These are phyloP conservation scores for Aureobasidium leucospermi DNA, from an alignment of 2,329 filamentous ascomycete genomes.

Conservation along the genomic window DNA sequence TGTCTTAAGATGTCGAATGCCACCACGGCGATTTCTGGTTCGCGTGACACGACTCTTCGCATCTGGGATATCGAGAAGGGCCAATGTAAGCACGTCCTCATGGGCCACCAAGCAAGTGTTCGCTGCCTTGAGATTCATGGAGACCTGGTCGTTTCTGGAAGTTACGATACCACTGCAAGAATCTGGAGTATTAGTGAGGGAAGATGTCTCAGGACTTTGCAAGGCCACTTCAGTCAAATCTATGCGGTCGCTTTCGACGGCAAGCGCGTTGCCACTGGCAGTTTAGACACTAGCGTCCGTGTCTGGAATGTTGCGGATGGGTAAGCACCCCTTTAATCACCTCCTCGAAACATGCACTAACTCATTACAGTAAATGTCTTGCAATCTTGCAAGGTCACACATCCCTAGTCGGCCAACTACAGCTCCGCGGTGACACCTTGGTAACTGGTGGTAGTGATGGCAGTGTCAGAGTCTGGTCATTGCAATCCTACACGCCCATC, in stretches of 20 bases:
- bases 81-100: slow-evolving; percentile 80
- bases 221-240: slow-evolving; percentile 96
- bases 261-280: slow-evolving; percentile 85
- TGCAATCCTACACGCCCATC: slow-evolving; percentile 83
- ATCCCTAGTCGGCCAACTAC: slow-evolving; percentile 88
- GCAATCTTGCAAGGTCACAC: slow-evolving; percentile 95
- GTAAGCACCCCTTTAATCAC: slow-evolving; percentile 42
- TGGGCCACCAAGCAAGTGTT: slow-evolving; percentile 92
- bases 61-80: slow-evolving; percentile 92
- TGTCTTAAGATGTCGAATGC: slow-evolving; percentile 96
- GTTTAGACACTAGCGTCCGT: slow-evolving; percentile 89
- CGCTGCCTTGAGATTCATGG: slow-evolving; percentile 92
- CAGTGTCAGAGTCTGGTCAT: slow-evolving; percentile 91
- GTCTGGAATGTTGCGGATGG: slow-evolving; percentile 92
- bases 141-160: slow-evolving; percentile 94
- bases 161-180: slow-evolving; percentile 92
- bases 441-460: slow-evolving; percentile 96
- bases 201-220: slow-evolving; percentile 79
- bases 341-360: background rate
- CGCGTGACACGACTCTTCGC: slow-evolving; percentile 84
- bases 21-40: slow-evolving; percentile 92
- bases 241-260: slow-evolving; percentile 98
- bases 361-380: slow-evolving; percentile 34
- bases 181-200: slow-evolving; percentile 98
- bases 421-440: slow-evolving; percentile 89